Evolutionary conservation across 2,329 filamentous ascomycete genomes (phyloP), one percentile per base, ranked within the genome.

Genomic region (Botrytis byssoidea): DNA sequence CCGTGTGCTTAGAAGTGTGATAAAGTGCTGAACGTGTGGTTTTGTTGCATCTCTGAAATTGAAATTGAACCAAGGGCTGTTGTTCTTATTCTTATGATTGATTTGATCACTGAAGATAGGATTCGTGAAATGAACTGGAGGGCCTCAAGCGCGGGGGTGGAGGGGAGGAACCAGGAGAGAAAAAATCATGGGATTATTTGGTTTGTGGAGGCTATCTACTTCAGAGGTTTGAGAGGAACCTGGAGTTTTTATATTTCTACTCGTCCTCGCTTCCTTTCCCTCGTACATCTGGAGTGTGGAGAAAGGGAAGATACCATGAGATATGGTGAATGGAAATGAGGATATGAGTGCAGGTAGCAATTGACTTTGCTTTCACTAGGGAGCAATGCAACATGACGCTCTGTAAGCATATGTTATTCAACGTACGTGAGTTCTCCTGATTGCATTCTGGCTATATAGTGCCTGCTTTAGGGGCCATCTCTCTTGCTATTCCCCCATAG

Each of bases 261-360:
- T 25, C 22, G 1, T 1, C 37, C 35, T 40, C 25, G 4, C 7
- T 3, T 4, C 5, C 25, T 6, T n/a, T 40, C n/a, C 4, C 0
- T 40, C 10, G 40, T 3, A 7, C 2, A 29, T 29, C 4, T 2
- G 29, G 14, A 37, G 16, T 42, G 61, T n/a, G 61, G 61, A 42
- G 40, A 44, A 44, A 29, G 4, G 10, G 3, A 18, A 18, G 10
- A 12, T 44, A 1, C 4, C 6, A n/a, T n/a, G 25, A 63, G 32
- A n/a, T 18, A 16, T 12, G 22, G 22, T 40, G 32, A 7, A 35
- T 48, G 16, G 6, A 25, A 6, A 35, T 25, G 1, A 35, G 3
- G 22, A 51, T 37, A 18, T 51, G 22, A 46, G 22, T 35, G 29
- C 7, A 51, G 29, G 32, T 51, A 35, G 32, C 20, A 20, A 40